Conservation (phyloP, 75 land plant genomes). For the Gnetum montanum region DNA sequence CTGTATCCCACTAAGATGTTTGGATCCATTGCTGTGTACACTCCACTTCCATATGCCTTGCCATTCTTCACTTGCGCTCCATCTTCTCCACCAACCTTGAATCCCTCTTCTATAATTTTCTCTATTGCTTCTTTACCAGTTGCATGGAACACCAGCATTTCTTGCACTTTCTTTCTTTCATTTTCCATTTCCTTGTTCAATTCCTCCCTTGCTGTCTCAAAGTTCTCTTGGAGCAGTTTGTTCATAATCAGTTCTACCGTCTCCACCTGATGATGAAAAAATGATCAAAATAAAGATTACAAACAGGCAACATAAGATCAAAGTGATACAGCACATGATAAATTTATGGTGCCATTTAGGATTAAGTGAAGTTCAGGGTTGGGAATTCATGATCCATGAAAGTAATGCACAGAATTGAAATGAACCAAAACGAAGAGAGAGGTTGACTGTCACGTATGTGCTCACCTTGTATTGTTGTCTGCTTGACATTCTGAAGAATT, state of each 20-base stretch:
- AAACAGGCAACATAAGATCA: too few relatives aligned
- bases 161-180: background rate
- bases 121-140: slow-evolving; percentile 8
- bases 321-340: background rate
- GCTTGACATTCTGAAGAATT: slow-evolving; percentile 15
- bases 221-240: background rate
- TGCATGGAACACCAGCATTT: slow-evolving; percentile 17
- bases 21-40: slow-evolving; percentile 20
- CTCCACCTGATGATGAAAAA: slow-evolving; percentile 2
- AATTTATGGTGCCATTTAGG: background rate
- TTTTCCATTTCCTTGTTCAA: background rate
- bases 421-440: background rate
- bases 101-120: slow-evolving; percentile 19
- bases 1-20: slow-evolving; percentile 12
- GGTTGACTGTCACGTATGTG: background rate
- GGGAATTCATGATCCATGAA: background rate
- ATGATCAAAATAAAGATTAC: too few relatives aligned
- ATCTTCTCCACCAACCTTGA: slow-evolving; percentile 21
- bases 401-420: background rate
- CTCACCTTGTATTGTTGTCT: background rate
- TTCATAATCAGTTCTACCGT: slow-evolving; percentile 13
- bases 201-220: background rate
- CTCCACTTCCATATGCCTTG: slow-evolving; percentile 9
- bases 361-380: too few relatives aligned
- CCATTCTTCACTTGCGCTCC: slow-evolving; percentile 8